Evolutionary conservation across 495 filamentous ascomycete genomes (phyloP).

Genomic region (Gamarada debralockiae): DNA sequence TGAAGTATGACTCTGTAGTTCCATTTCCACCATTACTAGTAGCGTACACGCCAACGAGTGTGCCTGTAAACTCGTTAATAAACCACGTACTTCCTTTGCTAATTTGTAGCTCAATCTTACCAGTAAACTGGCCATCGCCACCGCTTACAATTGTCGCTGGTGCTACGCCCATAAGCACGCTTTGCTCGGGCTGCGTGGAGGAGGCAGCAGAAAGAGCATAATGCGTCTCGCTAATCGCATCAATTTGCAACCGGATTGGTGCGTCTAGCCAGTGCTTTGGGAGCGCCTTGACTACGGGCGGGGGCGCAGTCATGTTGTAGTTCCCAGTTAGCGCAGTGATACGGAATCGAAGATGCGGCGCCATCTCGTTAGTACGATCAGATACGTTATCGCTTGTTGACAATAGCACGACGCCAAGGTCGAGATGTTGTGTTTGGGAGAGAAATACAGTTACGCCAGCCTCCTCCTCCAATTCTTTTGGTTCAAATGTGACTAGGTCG

Average conservation of each 20-base stretch:
- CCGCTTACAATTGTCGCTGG: slow-evolving; percentile 41
- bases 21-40: slow-evolving; percentile 46
- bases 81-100: not conserved
- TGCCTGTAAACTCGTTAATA: slow-evolving; percentile 9
- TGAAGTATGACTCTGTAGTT: slow-evolving; percentile 38
- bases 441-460: slow-evolving; percentile 43
- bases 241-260: slow-evolving; percentile 38
- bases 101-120: slow-evolving; percentile 23
- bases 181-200: slow-evolving; percentile 26
- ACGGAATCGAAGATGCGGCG: slow-evolving; percentile 33
- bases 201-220: slow-evolving; percentile 41
- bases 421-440: slow-evolving; percentile 49
- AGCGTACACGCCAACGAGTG: slow-evolving; percentile 43
- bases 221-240: slow-evolving; percentile 40
- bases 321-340: slow-evolving; percentile 22
- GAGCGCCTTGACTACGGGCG: slow-evolving; percentile 5
- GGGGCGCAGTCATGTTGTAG: not conserved
- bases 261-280: slow-evolving; percentile 28
- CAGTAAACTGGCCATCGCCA: slow-evolving; percentile 40
- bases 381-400: not conserved
- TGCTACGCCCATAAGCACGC: slow-evolving; percentile 32
- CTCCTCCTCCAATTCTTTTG: slow-evolving; percentile 32
- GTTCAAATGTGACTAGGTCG: slow-evolving; percentile 35
- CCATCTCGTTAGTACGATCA: not conserved
- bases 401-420: slow-evolving; percentile 45